phyloP scores from a whole-genome alignment of 78 protist genomes.

The Acrasis kona region DNA sequence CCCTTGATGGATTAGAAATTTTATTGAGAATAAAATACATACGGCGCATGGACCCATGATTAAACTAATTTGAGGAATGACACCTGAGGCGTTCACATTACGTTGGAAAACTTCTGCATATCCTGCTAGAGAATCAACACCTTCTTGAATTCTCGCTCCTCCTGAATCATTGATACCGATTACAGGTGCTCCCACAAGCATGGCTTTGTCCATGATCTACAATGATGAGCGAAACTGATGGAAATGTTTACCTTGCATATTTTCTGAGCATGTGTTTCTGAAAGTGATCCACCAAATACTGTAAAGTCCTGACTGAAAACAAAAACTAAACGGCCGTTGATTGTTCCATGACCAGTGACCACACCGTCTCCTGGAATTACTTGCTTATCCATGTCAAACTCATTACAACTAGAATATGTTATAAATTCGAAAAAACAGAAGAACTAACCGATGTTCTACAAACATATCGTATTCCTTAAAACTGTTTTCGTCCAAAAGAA shows the following conservation, averaged over 20 bases:
- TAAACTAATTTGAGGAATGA: constrained; percentile 86
- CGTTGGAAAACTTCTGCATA: constrained; percentile 69
- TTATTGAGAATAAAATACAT: not conserved
- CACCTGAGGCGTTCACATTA: constrained; percentile 88
- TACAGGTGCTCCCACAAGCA: constrained; percentile 89
- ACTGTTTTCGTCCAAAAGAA: constrained; percentile 75
- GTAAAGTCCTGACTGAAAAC: constrained; percentile 95
- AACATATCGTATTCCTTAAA: constrained; percentile 48
- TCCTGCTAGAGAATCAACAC: constrained; percentile 90
- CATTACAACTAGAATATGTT: constrained; percentile 82
- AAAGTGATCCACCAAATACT: constrained; percentile 92
- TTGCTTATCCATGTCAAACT: constrained; percentile 75
- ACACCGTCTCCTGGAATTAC: constrained; percentile 88
- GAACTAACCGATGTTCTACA: not conserved
- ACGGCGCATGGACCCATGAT: constrained; percentile 98
- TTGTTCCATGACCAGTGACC: constrained; percentile 86
- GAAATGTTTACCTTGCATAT: constrained; percentile 85
- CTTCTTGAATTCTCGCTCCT: constrained; percentile 97
- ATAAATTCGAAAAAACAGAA: constrained; percentile 36
- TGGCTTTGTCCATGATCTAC: constrained; percentile 95
- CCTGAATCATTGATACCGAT: constrained; percentile 96
- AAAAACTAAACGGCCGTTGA: constrained; percentile 88
- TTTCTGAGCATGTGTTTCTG: constrained; percentile 91
- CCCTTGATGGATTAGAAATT: not conserved
- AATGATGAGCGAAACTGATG: not conserved